Base-by-base conservation (phyloP, 495 filamentous ascomycete species). In the Penicillium longicatenatum region DNA sequence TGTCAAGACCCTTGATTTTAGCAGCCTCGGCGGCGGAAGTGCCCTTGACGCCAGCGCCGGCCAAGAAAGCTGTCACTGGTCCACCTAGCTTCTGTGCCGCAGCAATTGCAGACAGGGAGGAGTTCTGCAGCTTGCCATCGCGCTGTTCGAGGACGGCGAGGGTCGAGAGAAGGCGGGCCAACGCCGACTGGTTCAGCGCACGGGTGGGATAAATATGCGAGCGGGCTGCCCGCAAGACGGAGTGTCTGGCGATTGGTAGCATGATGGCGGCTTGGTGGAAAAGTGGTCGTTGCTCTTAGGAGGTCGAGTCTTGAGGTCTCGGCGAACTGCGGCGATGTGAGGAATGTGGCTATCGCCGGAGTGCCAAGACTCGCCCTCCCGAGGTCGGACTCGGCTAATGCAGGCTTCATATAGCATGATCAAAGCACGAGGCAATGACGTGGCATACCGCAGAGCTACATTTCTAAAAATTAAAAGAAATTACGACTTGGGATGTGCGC, bases 81-180 rank as follows among this genome's bases (percentile, higher is more conserved):
- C 92, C 93, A 45, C 94, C 93, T 4, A 98, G 79, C 69, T 91
- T 93, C 70, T 86, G 81, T 20, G 92, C 95, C 5, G 95, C 94
- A 4, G 88, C 91, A 47, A 98, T 81, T 41, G 92, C 89, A 59
- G 91, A 88, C 14, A 97, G 79, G 3, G 94, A 97, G 2, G 90
- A 87, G 60, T 78, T 72, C 64, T 90, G 88, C 61, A 98, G 82
- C 72, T 92, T 86, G 58, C 95, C 94, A 64, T 96, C 89, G 68
- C 87, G 87, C 74, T 98, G 94, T 74, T 98, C 94, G 59, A 98
- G 86, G 44, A 98, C 76, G 39, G 93, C 93, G 37, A 98, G 85
- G 45, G 91, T 92, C 44, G 91, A 96, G 48, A 97, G 80, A 52
- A 96, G 79, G 62, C 91, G 84, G 64, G 83, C 79, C 62, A 90